Base-by-base conservation (phyloP, 345 rosid genomes). In the Citrus reticulata region DNA sequence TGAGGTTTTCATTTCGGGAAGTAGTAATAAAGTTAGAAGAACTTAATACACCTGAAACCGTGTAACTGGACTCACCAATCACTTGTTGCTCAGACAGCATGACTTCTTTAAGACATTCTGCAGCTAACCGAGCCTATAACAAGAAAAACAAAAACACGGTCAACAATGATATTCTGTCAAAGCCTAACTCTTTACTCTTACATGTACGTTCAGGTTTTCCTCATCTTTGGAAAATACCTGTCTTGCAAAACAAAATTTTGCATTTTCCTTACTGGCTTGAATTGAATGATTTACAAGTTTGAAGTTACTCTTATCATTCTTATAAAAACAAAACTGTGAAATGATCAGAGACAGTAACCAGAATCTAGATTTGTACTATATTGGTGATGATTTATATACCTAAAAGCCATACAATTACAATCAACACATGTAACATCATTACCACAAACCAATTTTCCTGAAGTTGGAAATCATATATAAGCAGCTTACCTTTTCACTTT, bases 1-100 rank as follows among this genome's bases (percentile, higher is more conserved):
- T 88, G 63, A 95, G 96, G 85, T 80, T 84, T 81, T 85, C 90
- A 11, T 90, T 85, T 72, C 91, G 87, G 13, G 94, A 89, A 62
- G 97, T 86, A 58, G 82, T 79, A 73, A 80, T 70, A 68, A 81
- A 85, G 79, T 90, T 82, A 14, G 95, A 84, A 67, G 97, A 92
- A 81, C 83, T 86, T 84, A 95, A 75, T 68, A 93, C 84, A 69
- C 95, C 87, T 39, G 90, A 87, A 81, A 92, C 95, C n/a, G 91
- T 79, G 78, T 91, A 83, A 69, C 87, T 75, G 57, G 75, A 79
- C 76, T 87, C 87, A 2, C 82, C 79, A 49, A 85, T 81, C 14
- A 80, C 87, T 82, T 58, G 81, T 80, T 83, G 83, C 80, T 93
- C 97, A 65, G 85, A 79, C 24, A 58, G 87, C 55, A 92, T 82